Base-by-base conservation (phyloP, 257 asterid genomes). In the Rhazya stricta region DNA sequence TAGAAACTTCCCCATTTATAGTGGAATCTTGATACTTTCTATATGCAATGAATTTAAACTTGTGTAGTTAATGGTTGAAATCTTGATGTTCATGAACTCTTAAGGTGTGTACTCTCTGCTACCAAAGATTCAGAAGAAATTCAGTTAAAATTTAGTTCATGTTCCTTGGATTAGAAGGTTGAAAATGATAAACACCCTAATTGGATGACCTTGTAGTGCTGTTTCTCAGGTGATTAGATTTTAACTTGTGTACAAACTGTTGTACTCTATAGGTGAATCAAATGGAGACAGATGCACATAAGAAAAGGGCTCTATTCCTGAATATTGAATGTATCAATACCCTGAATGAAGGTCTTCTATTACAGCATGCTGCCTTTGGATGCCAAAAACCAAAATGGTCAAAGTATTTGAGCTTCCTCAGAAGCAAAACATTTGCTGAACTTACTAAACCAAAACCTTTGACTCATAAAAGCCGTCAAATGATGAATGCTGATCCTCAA, bases 331-430 rank as follows among this genome's bases (percentile, higher is more conserved):
- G 98, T 60, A 86, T 95, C 77, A 91, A 92, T 75, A 88, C 93
- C 65, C 56, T 95, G 78, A 95, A 95, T 65, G 93, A 92, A 84
- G 99, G 98, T 71, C 87, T 92, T 74, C 54, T 92, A 62, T 76
- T 91, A 83, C 96, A 89, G 82, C 99, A 95, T 71, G 88, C 89
- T 8, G 84, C 87, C 30, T 80, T 80, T 37, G 90, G 94, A 80
- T 95, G 99, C 79, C 98, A 96, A 58, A 90, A 88, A 78, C 96
- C 96, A 21, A 82, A 84, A 84, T 92, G 94, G 98, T 85, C 98
- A 9, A 91, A 87, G 81, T 95, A 92, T 80, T 75, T 95, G 84
- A 95, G 96, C 82, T 94, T 94, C 88, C 81, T 94, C 54, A 86
- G 75, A 87, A 92, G 98, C 94, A 91, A 87, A 83, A 80, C 89